A percentile compares a stretch with the other conserved stretches of the same genome.
Evolutionary conservation across 352 stramenopile species (phyloP).

Genomic region (Detonula confervacea): DNA sequence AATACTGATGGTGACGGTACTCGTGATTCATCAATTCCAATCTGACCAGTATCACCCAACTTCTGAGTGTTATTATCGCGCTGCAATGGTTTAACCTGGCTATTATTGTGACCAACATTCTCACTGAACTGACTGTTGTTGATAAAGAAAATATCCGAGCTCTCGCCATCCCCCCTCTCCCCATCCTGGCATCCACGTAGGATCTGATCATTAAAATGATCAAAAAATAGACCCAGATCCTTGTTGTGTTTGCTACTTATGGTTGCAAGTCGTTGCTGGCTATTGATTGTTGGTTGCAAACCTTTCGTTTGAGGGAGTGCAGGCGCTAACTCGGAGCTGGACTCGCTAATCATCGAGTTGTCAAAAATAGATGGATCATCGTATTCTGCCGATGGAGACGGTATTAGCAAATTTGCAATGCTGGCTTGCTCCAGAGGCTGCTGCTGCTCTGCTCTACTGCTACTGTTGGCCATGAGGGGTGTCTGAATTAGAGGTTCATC

Average conservation of each 20-base stretch:
- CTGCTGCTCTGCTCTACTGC: no score
- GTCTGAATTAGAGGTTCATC: no score
- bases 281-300: not conserved
- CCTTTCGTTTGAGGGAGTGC: no score
- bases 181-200: slow-evolving; percentile 26
- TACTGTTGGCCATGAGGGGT: no score
- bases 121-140: slow-evolving; percentile 38
- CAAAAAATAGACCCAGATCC: slow-evolving; percentile 49
- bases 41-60: not conserved
- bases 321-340: slow-evolving; percentile 3
- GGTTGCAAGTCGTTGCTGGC: not conserved
- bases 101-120: not conserved
- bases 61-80: no score
- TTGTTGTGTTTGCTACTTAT: slow-evolving; percentile 25
- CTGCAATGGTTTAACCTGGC: no score
- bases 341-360: slow-evolving; percentile 19
- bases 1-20: no score
- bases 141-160: slow-evolving; percentile 47
- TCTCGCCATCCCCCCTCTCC: slow-evolving; percentile 26
- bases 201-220: slow-evolving; percentile 41
- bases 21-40: no score
- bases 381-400: slow-evolving; percentile 14
- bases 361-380: slow-evolving; percentile 27
- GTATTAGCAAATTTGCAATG: slow-evolving; percentile 2
- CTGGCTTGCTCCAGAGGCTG: no score